Evolutionary conservation across 768 basidiomycete species (phyloP).

Genomic region (Leccinum fibrillosum): DNA sequence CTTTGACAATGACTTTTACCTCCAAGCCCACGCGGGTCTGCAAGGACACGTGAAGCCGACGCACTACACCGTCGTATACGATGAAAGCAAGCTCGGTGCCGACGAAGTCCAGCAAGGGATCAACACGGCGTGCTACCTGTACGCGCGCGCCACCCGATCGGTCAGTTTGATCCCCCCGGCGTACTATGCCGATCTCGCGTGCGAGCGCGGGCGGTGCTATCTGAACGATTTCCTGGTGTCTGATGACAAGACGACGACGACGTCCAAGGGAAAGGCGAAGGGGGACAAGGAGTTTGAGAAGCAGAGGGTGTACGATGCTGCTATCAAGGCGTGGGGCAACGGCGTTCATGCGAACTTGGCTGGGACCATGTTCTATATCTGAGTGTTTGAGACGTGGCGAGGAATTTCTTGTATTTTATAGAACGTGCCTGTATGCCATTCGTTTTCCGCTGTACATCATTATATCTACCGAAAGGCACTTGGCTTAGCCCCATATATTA

Average conservation of each 20-base stretch:
- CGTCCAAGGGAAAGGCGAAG: constrained; percentile 33
- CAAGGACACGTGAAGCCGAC: constrained; percentile 71
- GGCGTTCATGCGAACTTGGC: constrained; percentile 57
- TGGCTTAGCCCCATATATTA: not conserved
- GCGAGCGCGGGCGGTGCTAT: constrained; percentile 76
- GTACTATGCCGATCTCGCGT: constrained; percentile 80
- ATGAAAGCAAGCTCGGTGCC: constrained; percentile 66
- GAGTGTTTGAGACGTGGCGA: constrained; percentile 5
- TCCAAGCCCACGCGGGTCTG: constrained; percentile 73
- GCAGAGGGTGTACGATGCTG: constrained; percentile 18
- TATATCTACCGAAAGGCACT: not conserved
- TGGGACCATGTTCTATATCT: constrained; percentile 78
- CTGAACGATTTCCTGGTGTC: constrained; percentile 65
- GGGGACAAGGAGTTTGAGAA: constrained; percentile 29
- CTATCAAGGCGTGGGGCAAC: constrained; percentile 43
- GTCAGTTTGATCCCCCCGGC: constrained; percentile 80
- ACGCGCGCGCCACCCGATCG: constrained; percentile 79
- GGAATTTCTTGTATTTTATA: not conserved
- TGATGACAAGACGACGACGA: constrained; percentile 46
- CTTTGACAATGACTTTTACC: constrained; percentile 64
- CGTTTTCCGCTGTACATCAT: no score
- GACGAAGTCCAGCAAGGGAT: constrained; percentile 75
- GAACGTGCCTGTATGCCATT: no score
- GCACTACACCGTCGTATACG: constrained; percentile 78
- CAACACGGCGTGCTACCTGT: constrained; percentile 67